Base-by-base conservation (phyloP, 345 rosid genomes). In the Cochlearia excelsa region DNA sequence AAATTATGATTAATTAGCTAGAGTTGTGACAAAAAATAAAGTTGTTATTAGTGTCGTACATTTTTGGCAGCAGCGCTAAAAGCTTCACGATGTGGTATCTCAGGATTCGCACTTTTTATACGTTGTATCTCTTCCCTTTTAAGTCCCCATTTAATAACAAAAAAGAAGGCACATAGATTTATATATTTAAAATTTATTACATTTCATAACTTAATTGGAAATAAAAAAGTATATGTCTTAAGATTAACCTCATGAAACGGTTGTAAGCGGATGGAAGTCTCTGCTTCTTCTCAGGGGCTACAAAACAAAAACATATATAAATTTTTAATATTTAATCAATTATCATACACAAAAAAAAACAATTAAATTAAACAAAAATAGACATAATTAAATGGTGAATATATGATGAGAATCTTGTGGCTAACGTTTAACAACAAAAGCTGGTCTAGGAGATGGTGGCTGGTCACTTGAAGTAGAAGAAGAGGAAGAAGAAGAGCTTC, bases 251-350 rank as follows among this genome's bases (percentile, higher is more conserved):
- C 97, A 90, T 93, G 78, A 93, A 93, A 41, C 99, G 83, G 61
- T 93, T 93, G 77, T 93, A 93, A 56, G 99, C 96, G 40, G 99
- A 93, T 61, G 99, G 99, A 60, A 93, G 99, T 61, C 96, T 79
- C 79, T 93, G 99, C 68, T 93, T 93, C 92, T 90, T 93, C 86
- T 90, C 96, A 7, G 97, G 99, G 48, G 97, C 99, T 93, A 77
- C 69, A 60, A 40, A 45, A 58, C 9, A 49, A 58, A 16, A 29
- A 11, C 5, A 34, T 51, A 10, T 3, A 6, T 28, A 45, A 2
- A 33, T 33, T 2, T 33, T 2, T 33, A 51, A 42, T 1, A 48
- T 54, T 27, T 10, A 26, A 5, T 8, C 7, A 34, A 42, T 50
- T 6, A 11, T 5, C 46, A 30, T 30, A 26, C 26, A 26, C 50